Base-by-base conservation (phyloP, 495 filamentous ascomycete species). In the Neurospora intermedia region DNA sequence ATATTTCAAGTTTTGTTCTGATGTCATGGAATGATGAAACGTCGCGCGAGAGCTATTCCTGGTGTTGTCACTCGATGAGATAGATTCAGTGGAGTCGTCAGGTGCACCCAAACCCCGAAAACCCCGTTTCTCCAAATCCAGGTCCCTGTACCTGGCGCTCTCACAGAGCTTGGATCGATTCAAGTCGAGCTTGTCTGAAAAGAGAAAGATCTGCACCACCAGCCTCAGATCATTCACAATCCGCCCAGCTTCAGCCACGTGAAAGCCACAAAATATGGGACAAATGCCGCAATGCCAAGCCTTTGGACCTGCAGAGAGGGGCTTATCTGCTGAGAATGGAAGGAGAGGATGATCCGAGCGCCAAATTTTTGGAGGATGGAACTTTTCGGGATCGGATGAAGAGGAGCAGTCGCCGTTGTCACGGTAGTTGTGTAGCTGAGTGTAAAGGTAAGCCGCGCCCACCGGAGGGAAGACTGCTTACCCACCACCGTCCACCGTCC, bases 361-460 rank as follows among this genome's bases (percentile, higher is more conserved):
- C 70, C 75, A 75, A 75, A 76, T 75, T 75, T 79, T 69, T 72
- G 54, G 54, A 18, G 18, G 42, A 73, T 72, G 78, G 78, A 77
- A 78, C 43, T 78, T 79, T 79, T 79, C 77, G 78, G 77, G 78
- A 78, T 59, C 43, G 27, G 39, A 71, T 3, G 54, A 66, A 11
- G 54, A 62, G 54, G 35, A 38, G 35, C 35, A 38, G 35, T 38
- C 35, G 35, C 54, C 4, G 27, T 62, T 27, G 54, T 23, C 7
- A 38, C 35, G 35, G 35, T 27, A 66, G 54, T 4, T 66, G 54
- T 38, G 35, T 6, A 38, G n/a, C n/a, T n/a, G n/a, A n/a, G 35
- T 35, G 54, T 66, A 38, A 16, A 38, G 35, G 6, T 38, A 38
- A 38, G 27, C 27, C 27, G 27, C 27, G 11, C 27, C 27, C 54